phyloP scores from a whole-genome alignment of 139 green algal species.

The Chlorella ohadii region DNA sequence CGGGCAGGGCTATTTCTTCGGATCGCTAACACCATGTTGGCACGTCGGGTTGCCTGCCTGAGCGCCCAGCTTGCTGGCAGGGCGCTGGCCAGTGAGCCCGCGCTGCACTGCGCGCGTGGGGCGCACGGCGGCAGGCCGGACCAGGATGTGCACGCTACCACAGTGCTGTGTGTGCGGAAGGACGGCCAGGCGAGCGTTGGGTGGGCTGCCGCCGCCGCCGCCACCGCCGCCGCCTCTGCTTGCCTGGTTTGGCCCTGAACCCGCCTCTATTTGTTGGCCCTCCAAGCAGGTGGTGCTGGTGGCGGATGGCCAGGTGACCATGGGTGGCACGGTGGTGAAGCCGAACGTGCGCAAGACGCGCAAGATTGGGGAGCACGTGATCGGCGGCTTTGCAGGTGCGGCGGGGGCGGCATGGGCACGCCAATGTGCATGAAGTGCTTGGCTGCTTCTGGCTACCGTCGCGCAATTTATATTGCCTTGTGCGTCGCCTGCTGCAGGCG shows the following conservation, averaged over 20 bases:
- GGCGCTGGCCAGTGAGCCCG: no score
- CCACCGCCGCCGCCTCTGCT: not conserved
- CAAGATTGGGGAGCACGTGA: constrained; percentile 67
- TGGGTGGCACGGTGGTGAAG: constrained; percentile 82
- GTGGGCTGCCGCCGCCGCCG: not conserved
- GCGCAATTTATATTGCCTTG: not conserved
- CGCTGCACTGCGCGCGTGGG: no score
- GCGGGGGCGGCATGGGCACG: no score
- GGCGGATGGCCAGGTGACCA: constrained; percentile 90
- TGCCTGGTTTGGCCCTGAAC: not conserved
- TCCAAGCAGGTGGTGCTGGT: constrained; percentile 80
- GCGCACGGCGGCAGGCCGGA: no score
- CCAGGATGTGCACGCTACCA: constrained; percentile 61
- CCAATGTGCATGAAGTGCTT: no score
- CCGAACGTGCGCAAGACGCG: constrained; percentile 90
- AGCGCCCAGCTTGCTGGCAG: no score
- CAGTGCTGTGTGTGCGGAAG: constrained; percentile 86
- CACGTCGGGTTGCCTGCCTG: no score
- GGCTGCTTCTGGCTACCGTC: no score
- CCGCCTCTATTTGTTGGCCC: not conserved
- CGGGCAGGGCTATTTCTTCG: no score
- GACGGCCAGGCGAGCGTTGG: constrained; percentile 54
- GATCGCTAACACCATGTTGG: no score
- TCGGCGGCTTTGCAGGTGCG: constrained; percentile 81
- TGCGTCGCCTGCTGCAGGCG: constrained; percentile 46